phyloP scores from a whole-genome alignment of 1,139 yeast genomes.

The Cylindricascospora bacillispora region DNA sequence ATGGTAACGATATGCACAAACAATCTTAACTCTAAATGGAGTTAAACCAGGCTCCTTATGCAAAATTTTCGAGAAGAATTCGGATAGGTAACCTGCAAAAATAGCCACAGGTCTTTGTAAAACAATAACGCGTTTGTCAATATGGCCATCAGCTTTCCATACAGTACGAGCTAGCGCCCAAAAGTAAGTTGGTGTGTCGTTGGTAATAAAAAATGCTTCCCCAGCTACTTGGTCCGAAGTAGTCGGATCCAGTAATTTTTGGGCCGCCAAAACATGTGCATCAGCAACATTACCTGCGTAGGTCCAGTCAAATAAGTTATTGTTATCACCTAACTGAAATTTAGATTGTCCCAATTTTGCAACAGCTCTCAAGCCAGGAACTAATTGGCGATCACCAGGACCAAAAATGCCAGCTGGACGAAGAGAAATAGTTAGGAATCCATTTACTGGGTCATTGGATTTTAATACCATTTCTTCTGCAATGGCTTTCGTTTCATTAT shows the following conservation, averaged over 20 bases:
- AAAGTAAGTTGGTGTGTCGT: conserved; percentile 89
- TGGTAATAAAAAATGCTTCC: conserved; percentile 79
- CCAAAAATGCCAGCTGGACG: conserved; percentile 99
- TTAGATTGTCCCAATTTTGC: conserved; percentile 78
- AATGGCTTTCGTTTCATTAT: conserved; percentile 85
- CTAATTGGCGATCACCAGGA: conserved; percentile 94
- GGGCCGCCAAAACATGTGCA: conserved; percentile 87
- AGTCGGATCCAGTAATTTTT: conserved; percentile 43
- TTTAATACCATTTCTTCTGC: conserved; percentile 76
- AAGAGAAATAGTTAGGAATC: conserved; percentile 64
- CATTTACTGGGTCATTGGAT: conserved; percentile 45
- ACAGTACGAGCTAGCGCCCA: conserved; percentile 96
- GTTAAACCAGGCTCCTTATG: conserved; percentile 92
- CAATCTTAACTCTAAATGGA: conserved; percentile 85
- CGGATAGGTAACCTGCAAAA: conserved; percentile 66
- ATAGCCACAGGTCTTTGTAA: conserved; percentile 65
- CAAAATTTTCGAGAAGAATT: conserved; percentile 50
- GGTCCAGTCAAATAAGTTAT: conserved; percentile 90
- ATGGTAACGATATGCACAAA: conserved; percentile 92
- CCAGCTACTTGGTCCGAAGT: conserved; percentile 49
- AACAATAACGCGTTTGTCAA: conserved; percentile 56
- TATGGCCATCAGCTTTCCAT: conserved; percentile 91
- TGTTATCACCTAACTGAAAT: conserved; percentile 88
- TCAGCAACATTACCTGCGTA: conserved; percentile 99
- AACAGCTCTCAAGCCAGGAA: conserved; percentile 81